phyloP scores from a whole-genome alignment of 306 rosid genomes.

The Potentilla sterilis region DNA sequence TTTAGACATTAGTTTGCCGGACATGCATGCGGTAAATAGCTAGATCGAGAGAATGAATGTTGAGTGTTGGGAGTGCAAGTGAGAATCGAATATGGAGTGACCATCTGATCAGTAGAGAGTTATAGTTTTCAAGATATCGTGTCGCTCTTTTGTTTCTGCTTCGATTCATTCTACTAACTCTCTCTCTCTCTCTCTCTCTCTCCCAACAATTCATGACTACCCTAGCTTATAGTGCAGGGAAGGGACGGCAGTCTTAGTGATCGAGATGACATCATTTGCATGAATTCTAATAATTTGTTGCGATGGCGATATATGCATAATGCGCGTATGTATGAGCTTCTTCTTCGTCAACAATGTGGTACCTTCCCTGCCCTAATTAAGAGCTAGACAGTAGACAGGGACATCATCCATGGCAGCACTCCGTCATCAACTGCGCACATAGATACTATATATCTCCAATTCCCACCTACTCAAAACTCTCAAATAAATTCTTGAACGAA shows the following conservation, averaged over 20 bases:
- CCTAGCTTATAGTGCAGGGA: neutral
- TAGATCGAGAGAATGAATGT: too few relatives aligned
- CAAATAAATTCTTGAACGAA: neutral
- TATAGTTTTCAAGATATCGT: too few relatives aligned
- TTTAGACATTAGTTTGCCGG: too few relatives aligned
- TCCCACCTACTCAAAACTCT: neutral
- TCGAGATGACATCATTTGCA: neutral
- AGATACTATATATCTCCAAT: neutral
- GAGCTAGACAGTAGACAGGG: neutral
- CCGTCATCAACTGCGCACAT: neutral
- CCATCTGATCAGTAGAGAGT: too few relatives aligned
- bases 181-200: neutral
- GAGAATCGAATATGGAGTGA: too few relatives aligned
- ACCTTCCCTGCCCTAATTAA: slow-evolving; percentile 5
- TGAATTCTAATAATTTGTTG: neutral
- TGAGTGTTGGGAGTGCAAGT: too few relatives aligned
- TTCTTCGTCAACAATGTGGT: slow-evolving; percentile 1
- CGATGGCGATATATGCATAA: neutral
- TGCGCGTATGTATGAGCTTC: neutral
- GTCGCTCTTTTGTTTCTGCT: neutral
- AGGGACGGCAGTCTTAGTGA: neutral
- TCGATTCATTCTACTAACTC: too few relatives aligned
- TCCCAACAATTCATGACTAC: neutral
- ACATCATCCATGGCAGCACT: slow-evolving; percentile 1
- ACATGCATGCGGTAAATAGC: too few relatives aligned